A percentile compares a stretch with the other conserved stretches of the same genome.
These are phyloP conservation scores for Musa beccarii DNA, from an alignment of 176 grass and related monocot genomes.

Conservation along the genomic window DNA sequence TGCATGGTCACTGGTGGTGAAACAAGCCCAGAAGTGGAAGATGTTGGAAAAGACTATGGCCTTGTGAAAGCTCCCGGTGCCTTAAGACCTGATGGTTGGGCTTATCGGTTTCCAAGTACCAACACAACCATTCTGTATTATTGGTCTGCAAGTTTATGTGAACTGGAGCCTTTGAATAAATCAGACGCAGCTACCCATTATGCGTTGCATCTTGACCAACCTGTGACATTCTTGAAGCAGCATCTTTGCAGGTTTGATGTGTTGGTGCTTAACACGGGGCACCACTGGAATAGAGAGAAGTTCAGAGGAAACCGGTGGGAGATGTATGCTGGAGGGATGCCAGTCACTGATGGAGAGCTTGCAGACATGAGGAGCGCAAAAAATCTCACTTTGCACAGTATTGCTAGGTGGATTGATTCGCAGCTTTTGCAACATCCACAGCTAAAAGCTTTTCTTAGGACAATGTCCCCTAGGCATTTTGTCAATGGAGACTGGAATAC, in stretches of 20 bases:
- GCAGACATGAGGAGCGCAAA: constrained; percentile 55
- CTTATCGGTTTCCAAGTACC: constrained; percentile 59
- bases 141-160: constrained; percentile 95
- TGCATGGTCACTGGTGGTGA: constrained; percentile 79
- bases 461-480: constrained; percentile 89
- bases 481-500: constrained; percentile 96
- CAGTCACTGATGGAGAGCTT: constrained; percentile 32
- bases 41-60: constrained; percentile 66
- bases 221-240: constrained; percentile 69
- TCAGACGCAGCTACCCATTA: constrained; percentile 40
- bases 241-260: constrained; percentile 64
- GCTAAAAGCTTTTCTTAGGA: constrained; percentile 76
- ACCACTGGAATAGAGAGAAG: constrained; percentile 99
- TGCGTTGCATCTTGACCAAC: constrained; percentile 86
- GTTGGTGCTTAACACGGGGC: constrained; percentile 88
- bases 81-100: constrained; percentile 88
- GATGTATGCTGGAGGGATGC: constrained; percentile 54
- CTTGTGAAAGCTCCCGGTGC: constrained; percentile 79
- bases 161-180: constrained; percentile 60
- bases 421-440: constrained; percentile 36
- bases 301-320: constrained; percentile 80
- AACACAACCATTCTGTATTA: constrained; percentile 94
- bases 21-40: constrained; percentile 47
- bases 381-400: constrained; percentile 62
- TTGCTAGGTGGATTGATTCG: constrained; percentile 66